Conservation (phyloP, 768 basidiomycete genomes). For the Boletus insuetus region DNA sequence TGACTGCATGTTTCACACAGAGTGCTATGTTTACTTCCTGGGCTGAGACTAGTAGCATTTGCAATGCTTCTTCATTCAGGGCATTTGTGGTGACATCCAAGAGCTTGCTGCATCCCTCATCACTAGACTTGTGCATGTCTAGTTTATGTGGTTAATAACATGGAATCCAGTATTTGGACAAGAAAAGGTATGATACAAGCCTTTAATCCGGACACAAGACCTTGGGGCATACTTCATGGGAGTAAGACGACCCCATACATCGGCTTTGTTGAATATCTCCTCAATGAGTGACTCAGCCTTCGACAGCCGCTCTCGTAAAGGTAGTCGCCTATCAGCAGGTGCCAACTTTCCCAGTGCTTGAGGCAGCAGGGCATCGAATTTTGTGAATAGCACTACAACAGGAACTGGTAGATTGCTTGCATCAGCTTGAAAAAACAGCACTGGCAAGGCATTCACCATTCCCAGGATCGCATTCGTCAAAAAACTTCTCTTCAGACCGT, state of each 20-base stretch:
- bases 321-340: not conserved
- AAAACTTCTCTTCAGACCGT: not conserved
- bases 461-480: not conserved
- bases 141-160: too few species aligned
- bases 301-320: not conserved
- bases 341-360: not conserved
- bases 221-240: not conserved
- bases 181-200: not conserved
- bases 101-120: not conserved
- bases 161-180: not conserved
- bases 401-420: not conserved
- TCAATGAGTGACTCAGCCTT: not conserved
- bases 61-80: not conserved
- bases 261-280: not conserved
- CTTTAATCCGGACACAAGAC: not conserved
- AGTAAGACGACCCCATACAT: not conserved
- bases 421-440: not conserved
- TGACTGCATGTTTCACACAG: conserved; percentile 1
- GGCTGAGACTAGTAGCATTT: conserved; percentile 2
- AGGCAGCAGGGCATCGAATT: conserved; percentile 1
- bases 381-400: conserved; percentile 2
- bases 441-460: not conserved
- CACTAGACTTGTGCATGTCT: not conserved
- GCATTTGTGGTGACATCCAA: not conserved
- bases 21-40: conserved; percentile 2